Evolutionary conservation across 2,329 filamentous ascomycete genomes (phyloP), one percentile per base, ranked within the genome.

Genomic region (Podosphaera aphanis): DNA sequence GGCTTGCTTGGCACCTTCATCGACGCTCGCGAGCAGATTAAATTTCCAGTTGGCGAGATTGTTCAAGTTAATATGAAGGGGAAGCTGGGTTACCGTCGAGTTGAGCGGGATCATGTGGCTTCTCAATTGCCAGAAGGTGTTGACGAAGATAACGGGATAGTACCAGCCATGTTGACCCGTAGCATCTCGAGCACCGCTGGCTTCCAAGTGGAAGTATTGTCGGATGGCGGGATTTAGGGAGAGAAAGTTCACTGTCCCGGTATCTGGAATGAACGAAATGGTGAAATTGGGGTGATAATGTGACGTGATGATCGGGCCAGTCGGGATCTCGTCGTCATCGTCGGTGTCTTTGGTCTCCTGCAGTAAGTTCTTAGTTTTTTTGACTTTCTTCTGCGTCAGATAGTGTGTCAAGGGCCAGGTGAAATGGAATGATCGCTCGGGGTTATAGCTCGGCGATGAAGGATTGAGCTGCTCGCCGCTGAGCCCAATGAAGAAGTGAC

Each of bases 211-310:
- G 33, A 94, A 66, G 59, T 81, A 90, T 56, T 84, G 78, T 45
- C 79, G 74, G 47, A 82, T 66, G 0, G 83, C 81, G 1, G 83
- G 80, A 50, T 83, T 77, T 52, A 86, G 66, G 46, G 67, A 65
- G 19, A 69, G 66, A 53, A 76, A 85, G 23, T 71, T 70, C 58
- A 82, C 67, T 5, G 79, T 68, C 19, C 85, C 86, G 36, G 77
- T 68, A 55, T 85, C 78, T 2, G 86, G 84, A 43, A 98, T 74
- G 55, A 95, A 76, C 5, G 85, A 83, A 49, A 98, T 67, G 44
- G 82, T 92, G 54, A 92, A 79, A 62, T 98, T 98, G 5, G 90
- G 82, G 62, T 98, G 90, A 60, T 94, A 98, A 65, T 86, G 93
- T 46, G 78, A 92, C 40, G 73, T 75, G 50, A 93, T 74, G 45